Evolutionary conservation across 176 grass and related monocot species (phyloP).

Genomic region (Canna indica): DNA sequence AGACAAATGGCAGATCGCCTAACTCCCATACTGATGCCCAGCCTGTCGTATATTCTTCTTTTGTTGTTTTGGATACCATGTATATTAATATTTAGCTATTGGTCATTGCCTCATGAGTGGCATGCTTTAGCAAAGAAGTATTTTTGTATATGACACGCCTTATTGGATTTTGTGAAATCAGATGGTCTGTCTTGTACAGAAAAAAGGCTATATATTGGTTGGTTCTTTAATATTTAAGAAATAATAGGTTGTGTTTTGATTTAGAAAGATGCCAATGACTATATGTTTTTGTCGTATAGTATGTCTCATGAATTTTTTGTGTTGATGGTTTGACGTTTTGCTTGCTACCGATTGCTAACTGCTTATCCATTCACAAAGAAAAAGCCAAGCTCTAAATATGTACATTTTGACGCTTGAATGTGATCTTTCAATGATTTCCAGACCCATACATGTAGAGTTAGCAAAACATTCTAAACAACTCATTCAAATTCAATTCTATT

Average conservation of each 20-base stretch:
- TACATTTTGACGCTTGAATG: too few relatives aligned
- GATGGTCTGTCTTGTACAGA: not conserved
- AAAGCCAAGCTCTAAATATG: not conserved
- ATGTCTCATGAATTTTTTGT: not conserved
- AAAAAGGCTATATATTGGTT: not conserved
- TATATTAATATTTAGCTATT: too few relatives aligned
- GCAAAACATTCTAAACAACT: too few relatives aligned
- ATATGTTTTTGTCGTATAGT: not conserved
- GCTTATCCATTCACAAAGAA: not conserved
- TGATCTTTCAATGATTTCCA: not conserved
- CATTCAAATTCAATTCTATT: too few relatives aligned
- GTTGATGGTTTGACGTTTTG: not conserved
- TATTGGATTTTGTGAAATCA: not conserved
- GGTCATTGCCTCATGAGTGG: not conserved
- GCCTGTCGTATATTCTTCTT: not conserved
- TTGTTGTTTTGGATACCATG: not conserved
- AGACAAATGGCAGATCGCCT: not conserved
- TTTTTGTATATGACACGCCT: not conserved
- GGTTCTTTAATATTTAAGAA: not conserved
- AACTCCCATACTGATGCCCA: not conserved
- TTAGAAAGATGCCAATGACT: not conserved
- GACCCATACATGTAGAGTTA: too few relatives aligned
- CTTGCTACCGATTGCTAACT: not conserved
- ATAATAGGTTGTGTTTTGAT: too few relatives aligned
- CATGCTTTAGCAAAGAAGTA: not conserved